Conservation (phyloP, 129 eudicot genomes). For the Mikania micrantha region DNA sequence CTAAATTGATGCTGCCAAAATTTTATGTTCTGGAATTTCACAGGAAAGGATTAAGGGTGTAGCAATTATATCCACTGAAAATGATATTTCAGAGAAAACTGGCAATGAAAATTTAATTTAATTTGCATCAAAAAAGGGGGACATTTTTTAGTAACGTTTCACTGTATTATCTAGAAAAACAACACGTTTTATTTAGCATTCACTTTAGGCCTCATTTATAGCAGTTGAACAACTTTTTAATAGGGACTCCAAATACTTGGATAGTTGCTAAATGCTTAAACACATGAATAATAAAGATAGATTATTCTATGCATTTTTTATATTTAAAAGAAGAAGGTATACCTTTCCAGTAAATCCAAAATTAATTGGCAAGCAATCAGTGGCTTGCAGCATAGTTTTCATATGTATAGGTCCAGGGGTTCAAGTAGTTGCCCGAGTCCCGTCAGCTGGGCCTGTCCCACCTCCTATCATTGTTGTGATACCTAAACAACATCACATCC, state of each 20-base stretch:
- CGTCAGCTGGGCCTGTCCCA: slow-evolving; percentile 95
- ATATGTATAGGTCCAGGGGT: slow-evolving; percentile 87
- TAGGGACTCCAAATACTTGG: background rate
- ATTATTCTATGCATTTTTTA: background rate
- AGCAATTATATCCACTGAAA: background rate
- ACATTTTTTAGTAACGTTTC: background rate
- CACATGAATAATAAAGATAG: background rate
- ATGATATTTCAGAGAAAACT: background rate
- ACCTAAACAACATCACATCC: slow-evolving; percentile 35
- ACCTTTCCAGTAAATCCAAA: slow-evolving; percentile 97
- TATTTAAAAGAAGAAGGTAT: slow-evolving; percentile 19
- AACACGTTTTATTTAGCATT: background rate
- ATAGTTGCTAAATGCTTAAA: slow-evolving; percentile 6
- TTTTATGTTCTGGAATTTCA: background rate
- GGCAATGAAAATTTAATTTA: background rate
- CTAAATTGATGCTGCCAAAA: background rate
- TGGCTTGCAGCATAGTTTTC: slow-evolving; percentile 87
- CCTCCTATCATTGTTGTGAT: slow-evolving; percentile 97
- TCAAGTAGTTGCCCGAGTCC: slow-evolving; percentile 97
- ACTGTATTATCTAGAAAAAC: background rate
- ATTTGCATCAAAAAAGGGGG: background rate
- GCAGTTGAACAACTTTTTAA: background rate
- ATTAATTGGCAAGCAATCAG: slow-evolving; percentile 82
- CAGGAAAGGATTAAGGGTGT: background rate
- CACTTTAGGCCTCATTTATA: background rate